A percentile compares a stretch with the other conserved stretches of the same genome.
phyloP scores from a whole-genome alignment of 345 rosid species.

The Hirschfeldia incana region DNA sequence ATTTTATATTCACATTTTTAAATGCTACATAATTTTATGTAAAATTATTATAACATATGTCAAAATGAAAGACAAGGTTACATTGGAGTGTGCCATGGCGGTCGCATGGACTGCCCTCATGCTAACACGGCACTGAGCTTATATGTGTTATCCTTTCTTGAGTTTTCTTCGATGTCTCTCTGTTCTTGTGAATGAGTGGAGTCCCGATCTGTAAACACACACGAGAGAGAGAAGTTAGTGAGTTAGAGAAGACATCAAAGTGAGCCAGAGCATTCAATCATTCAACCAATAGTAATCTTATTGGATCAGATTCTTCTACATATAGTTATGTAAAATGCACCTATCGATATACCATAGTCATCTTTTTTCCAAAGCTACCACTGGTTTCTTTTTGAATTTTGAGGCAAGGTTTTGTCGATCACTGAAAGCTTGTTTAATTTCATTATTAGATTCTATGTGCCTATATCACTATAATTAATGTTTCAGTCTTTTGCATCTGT shows the following conservation, averaged over 20 bases:
- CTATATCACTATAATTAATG: background rate
- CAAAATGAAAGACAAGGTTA: no score
- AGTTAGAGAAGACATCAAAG: background rate
- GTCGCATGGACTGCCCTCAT: no score
- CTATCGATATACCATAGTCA: background rate
- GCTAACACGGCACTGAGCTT: no score
- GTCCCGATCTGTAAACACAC: background rate
- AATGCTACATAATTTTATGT: no score
- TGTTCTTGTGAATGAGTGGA: background rate
- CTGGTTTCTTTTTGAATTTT: background rate
- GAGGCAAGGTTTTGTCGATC: background rate
- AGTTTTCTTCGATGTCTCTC: background rate
- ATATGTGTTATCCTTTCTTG: background rate
- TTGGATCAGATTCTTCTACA: background rate
- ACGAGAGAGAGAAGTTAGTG: background rate
- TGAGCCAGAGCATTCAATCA: background rate
- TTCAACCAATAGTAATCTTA: background rate
- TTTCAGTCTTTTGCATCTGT: background rate
- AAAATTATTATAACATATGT: no score
- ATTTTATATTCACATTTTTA: no score
- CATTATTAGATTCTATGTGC: background rate
- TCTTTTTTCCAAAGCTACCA: background rate
- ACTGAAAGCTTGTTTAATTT: background rate
- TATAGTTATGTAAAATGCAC: background rate
- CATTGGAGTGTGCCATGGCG: no score